phyloP scores from a whole-genome alignment of 169 alveolate species.

The Babesia divergens region DNA sequence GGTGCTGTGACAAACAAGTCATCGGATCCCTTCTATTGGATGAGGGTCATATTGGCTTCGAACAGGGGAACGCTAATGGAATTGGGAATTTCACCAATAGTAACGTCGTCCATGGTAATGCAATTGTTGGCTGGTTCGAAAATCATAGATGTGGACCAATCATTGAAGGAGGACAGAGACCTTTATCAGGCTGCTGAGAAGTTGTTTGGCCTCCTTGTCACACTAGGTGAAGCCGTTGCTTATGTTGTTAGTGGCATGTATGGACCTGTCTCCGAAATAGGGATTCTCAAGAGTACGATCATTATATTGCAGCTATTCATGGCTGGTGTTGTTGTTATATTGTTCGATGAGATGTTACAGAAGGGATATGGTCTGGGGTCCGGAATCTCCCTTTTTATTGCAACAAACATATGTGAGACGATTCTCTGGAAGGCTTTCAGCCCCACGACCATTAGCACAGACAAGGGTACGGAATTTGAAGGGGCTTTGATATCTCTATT shows the following conservation, averaged over 20 bases:
- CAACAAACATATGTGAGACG: conserved; percentile 99
- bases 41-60: conserved; percentile 98
- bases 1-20: conserved; percentile 94
- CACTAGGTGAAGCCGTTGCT: conserved; percentile 99
- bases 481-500: conserved; percentile 98
- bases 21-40: conserved; percentile 98
- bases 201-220: conserved; percentile 96
- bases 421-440: conserved; percentile 98
- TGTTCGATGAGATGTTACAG: conserved; percentile 97
- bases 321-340: conserved; percentile 98
- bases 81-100: conserved; percentile 97
- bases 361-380: conserved; percentile 99
- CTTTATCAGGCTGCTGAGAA: conserved; percentile 95
- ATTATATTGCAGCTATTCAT: conserved; percentile 94
- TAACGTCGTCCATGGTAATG: conserved; percentile 99
- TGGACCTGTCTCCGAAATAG: conserved; percentile 95
- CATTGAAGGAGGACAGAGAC: conserved; percentile 96
- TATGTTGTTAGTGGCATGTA: conserved; percentile 97
- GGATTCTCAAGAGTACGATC: conserved; percentile 94
- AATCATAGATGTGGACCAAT: conserved; percentile 97
- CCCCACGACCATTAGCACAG: conserved; percentile 98
- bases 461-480: conserved; percentile 96
- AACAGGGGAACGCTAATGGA: conserved; percentile 99
- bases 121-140: conserved; percentile 99
- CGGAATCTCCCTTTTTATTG: conserved; percentile 99